These are phyloP conservation scores for Leishmania gerbilli DNA, from an alignment of 208 protist genomes.

Conservation along the genomic window DNA sequence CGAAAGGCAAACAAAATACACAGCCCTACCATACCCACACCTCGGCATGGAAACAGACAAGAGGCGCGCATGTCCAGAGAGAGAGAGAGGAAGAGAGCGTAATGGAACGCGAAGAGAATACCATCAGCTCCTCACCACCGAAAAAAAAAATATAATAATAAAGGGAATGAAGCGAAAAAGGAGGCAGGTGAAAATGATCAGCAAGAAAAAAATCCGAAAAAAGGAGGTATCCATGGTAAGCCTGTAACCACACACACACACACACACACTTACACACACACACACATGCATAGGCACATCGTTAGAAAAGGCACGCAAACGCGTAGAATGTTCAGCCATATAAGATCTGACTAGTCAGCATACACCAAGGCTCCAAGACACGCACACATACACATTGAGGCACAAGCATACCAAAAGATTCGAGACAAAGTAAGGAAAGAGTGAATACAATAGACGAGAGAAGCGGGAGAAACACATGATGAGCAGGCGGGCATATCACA, in stretches of 20 bases:
- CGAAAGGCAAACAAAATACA: background rate
- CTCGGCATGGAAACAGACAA: background rate
- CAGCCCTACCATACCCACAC: background rate
- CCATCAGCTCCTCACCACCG: background rate
- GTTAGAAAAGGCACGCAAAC: background rate
- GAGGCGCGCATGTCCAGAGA: no score
- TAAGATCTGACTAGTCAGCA: background rate
- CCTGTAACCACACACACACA: background rate
- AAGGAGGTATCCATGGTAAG: background rate
- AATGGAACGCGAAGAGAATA: background rate
- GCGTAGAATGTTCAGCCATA: background rate
- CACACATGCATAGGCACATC: background rate
- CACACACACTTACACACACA: background rate
- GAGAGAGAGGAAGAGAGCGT: background rate
- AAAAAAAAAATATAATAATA: background rate
- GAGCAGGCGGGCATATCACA: background rate
- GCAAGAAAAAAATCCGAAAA: background rate
- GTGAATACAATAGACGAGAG: background rate
- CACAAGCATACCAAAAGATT: background rate
- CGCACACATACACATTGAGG: background rate
- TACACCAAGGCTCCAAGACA: background rate
- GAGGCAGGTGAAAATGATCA: background rate
- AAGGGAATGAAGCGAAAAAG: background rate
- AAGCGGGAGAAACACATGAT: background rate
- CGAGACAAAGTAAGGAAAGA: background rate